Evolutionary conservation across 164 flowering plant species (phyloP), one percentile per base, ranked within the genome.

Genomic region (Tetracentron sinense): DNA sequence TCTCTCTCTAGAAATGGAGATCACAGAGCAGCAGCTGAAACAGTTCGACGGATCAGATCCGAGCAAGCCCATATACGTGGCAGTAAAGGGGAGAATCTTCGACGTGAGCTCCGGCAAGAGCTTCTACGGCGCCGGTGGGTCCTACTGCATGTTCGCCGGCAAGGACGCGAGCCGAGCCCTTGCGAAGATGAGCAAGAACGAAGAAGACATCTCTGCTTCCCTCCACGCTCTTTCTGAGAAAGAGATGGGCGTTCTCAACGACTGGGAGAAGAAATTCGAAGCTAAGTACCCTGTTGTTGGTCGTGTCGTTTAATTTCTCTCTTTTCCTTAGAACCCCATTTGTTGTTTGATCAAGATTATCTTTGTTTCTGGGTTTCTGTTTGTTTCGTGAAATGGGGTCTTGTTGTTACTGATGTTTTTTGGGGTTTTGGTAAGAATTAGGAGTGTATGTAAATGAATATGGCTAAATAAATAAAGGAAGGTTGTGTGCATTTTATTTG

Each of bases 211-310:
- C 62, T 52, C 68, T 35, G 72, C 86, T 6, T 71, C 78, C 12
- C 77, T 93, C 33, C 82, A 90, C 8, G 98, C 90, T 19, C 89
- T 93, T 55, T 57, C 96, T 23, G 92, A 87, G 54, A 90, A 93
- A 65, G 96, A 93, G 77, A 69, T 90, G 64, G 89, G 81, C 10
- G 91, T 86, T 14, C 94, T 93, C 51, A 35, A 68, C 33, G 97
- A 89, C 60, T 93, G 98, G 98, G 98, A 89, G 79, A 86, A 77
- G 79, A 93, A 90, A 66, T 93, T 93, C 74, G 86, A 87, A 70
- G 98, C 98, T 63, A 93, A 93, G 91, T 93, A 93, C 78, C 84
- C 96, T 1, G 72, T 90, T 38, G 87, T 89, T 48, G 98, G 95
- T 27, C 90, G 89, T 27, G 84, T 88, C 29, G 81, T 72, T 29